A percentile compares a stretch with the other conserved stretches of the same genome.
phyloP scores from a whole-genome alignment of 495 filamentous ascomycete species.

The Tuber magnatum region DNA sequence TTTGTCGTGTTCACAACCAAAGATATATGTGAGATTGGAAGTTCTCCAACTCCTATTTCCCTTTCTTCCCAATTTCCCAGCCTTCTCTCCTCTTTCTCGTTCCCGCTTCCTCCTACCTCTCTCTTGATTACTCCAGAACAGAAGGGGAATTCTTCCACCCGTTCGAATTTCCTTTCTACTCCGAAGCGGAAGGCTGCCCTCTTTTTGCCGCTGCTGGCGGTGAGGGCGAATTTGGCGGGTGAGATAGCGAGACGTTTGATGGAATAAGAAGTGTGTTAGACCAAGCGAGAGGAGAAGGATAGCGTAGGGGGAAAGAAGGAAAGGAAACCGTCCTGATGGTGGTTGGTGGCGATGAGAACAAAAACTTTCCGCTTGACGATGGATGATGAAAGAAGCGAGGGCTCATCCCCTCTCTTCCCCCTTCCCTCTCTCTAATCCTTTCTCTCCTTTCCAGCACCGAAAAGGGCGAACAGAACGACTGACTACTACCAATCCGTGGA shows the following conservation, averaged over 20 bases:
- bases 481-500: background rate
- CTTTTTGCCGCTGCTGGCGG: background rate
- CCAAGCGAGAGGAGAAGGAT: background rate
- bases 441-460: background rate
- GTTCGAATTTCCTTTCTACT: background rate
- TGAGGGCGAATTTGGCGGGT: background rate
- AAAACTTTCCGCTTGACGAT: constrained; percentile 15
- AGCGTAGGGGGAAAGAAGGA: constrained; percentile 9
- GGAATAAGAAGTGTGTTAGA: background rate
- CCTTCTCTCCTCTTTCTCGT: background rate
- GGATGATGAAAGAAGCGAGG: background rate
- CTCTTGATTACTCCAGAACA: background rate
- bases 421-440: background rate
- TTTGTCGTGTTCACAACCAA: background rate
- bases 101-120: background rate
- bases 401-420: constrained; percentile 5
- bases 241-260: background rate
- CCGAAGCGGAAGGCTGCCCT: background rate
- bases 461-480: background rate
- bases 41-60: background rate
- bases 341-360: constrained; percentile 23
- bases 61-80: background rate
- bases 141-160: background rate
- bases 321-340: constrained; percentile 26
- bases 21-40: background rate